Evolutionary conservation across 495 filamentous ascomycete genomes (phyloP).

Genomic region (Cenococcum geophilum): DNA sequence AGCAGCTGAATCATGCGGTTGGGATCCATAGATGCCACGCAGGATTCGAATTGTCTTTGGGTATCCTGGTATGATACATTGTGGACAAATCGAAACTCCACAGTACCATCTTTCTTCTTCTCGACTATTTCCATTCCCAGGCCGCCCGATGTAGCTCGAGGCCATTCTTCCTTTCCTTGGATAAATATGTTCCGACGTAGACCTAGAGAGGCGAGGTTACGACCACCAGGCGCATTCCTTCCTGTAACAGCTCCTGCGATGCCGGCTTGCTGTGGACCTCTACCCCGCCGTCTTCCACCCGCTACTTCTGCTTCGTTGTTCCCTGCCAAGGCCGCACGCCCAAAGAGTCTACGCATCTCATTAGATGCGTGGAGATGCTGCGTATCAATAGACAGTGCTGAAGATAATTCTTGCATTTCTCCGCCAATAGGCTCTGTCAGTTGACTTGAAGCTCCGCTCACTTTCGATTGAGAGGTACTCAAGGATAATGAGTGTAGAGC

Average conservation of each 20-base stretch:
- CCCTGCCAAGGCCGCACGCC: constrained; percentile 64
- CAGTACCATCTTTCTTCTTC: constrained; percentile 45
- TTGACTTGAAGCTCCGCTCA: constrained; percentile 30
- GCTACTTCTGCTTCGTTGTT: constrained; percentile 45
- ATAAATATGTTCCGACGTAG: constrained; percentile 76
- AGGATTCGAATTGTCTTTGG: constrained; percentile 68
- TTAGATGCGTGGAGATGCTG: constrained; percentile 77
- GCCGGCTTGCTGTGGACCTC: constrained; percentile 50
- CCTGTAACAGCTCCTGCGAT: constrained; percentile 66
- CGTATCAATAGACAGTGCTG: constrained; percentile 69
- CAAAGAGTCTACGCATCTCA: constrained; percentile 92
- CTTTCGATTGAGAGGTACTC: constrained; percentile 19
- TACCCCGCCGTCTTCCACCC: constrained; percentile 43
- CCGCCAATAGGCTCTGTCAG: constrained; percentile 25
- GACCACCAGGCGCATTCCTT: constrained; percentile 50
- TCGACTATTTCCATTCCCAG: constrained; percentile 74
- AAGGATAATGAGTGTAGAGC: constrained; percentile 61
- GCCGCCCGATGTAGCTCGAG: constrained; percentile 68
- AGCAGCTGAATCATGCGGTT: constrained; percentile 60
- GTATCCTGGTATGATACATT: constrained; percentile 66
- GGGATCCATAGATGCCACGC: constrained; percentile 77
- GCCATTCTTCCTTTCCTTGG: constrained; percentile 89
- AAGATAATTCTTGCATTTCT: constrained; percentile 42
- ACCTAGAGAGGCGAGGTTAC: constrained; percentile 60
- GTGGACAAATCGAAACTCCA: constrained; percentile 71